These are phyloP conservation scores for Wickerhamiella pararugosa DNA, from an alignment of 1,139 yeast genomes.

Conservation along the genomic window DNA sequence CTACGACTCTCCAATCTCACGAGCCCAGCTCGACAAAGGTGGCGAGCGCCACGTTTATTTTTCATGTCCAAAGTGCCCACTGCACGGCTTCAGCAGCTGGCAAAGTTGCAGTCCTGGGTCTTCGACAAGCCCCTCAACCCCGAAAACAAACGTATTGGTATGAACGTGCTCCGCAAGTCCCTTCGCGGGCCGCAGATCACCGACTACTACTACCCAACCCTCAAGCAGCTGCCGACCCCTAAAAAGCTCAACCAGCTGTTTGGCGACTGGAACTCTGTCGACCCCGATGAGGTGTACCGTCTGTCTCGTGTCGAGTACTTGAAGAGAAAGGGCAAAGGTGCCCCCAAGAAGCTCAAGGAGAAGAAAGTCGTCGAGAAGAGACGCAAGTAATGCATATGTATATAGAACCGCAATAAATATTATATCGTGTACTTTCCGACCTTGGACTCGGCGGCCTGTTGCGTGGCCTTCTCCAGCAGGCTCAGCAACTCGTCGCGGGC, in stretches of 20 bases:
- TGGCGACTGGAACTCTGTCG: slow-evolving; percentile 46
- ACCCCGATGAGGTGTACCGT: slow-evolving; percentile 55
- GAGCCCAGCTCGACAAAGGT: no score
- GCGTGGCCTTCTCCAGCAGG: background rate
- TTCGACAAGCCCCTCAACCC: slow-evolving; percentile 63
- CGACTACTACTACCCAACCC: slow-evolving; percentile 51
- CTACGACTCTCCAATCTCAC: no score
- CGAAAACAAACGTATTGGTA: slow-evolving; percentile 51
- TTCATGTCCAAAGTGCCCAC: slow-evolving; percentile 9
- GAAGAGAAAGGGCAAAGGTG: slow-evolving; percentile 42
- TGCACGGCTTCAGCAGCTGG: slow-evolving; percentile 36
- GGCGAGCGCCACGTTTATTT: no score
- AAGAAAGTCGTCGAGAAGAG: slow-evolving; percentile 22
- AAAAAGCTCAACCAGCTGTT: slow-evolving; percentile 31
- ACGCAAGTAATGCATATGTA: slow-evolving; percentile 3
- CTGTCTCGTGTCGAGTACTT: slow-evolving; percentile 19
- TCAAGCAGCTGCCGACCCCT: slow-evolving; percentile 39
- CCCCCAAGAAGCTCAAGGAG: slow-evolving; percentile 63
- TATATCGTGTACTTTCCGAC: background rate
- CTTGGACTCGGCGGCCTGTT: background rate
- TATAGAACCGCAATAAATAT: background rate
- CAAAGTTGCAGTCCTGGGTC: slow-evolving; percentile 42
- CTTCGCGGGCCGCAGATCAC: slow-evolving; percentile 62
- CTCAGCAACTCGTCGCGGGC: slow-evolving; percentile 2
- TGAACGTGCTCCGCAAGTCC: slow-evolving; percentile 56